A percentile compares a stretch with the other conserved stretches of the same genome.
Conservation (phyloP, 2,329 filamentous ascomycete species). For the Penicillium olsonii region DNA sequence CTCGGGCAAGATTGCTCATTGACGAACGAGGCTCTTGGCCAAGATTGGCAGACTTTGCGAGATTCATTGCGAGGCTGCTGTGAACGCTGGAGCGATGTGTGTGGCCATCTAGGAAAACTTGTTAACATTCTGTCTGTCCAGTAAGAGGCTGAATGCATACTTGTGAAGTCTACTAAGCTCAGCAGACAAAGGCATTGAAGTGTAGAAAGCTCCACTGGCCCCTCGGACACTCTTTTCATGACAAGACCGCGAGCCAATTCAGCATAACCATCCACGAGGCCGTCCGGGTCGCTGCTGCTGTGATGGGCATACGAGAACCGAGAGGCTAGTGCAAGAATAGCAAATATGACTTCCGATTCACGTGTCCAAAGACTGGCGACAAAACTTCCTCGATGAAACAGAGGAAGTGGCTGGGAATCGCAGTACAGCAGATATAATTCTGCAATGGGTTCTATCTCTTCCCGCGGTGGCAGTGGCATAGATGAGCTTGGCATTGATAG, state of each 20-base stretch:
- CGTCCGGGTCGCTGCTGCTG: conserved; percentile 22
- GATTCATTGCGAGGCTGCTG: conserved; percentile 48
- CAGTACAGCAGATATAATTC: conserved; percentile 51
- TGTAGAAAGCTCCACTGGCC: conserved; percentile 46
- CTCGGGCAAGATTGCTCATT: conserved; percentile 23
- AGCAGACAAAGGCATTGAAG: conserved; percentile 45
- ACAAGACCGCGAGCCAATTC: conserved; percentile 40
- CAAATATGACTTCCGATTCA: conserved; percentile 38
- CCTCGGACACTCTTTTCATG: conserved; percentile 41
- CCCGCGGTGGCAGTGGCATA: conserved; percentile 40
- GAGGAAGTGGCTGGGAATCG: conserved; percentile 52
- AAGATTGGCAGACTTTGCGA: conserved; percentile 49
- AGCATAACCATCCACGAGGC: conserved; percentile 39
- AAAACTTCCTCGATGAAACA: conserved; percentile 49
- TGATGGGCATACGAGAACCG: conserved; percentile 42
- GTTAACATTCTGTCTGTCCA: neutral
- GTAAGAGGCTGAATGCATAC: conserved; percentile 24
- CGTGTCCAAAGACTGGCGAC: conserved; percentile 42
- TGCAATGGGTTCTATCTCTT: conserved; percentile 41
- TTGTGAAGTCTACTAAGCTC: conserved; percentile 45
- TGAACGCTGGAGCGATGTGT: conserved; percentile 48
- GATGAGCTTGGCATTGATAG: conserved; percentile 17
- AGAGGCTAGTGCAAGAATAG: conserved; percentile 44
- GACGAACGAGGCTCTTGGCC: conserved; percentile 35
- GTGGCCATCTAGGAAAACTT: conserved; percentile 43